phyloP scores from a whole-genome alignment of 805 yeast species.

The Isabelozyma rhagii region DNA sequence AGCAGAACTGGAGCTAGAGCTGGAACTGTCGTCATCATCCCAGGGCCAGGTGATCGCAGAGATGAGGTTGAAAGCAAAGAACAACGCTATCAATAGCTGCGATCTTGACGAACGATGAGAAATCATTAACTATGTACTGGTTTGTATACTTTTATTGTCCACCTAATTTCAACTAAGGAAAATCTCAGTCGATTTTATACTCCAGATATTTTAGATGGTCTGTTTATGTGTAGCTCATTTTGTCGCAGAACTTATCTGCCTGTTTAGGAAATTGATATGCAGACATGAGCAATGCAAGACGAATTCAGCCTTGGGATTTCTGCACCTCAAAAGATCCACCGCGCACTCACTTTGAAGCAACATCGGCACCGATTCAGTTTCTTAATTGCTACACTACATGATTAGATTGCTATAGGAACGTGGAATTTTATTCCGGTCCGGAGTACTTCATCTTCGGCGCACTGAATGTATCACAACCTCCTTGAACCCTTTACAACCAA shows the following conservation, averaged over 20 bases:
- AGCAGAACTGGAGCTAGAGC: constrained; percentile 3
- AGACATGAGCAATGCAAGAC: background rate
- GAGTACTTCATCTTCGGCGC: too few species aligned
- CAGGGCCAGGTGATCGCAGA: constrained; percentile 19
- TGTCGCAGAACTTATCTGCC: background rate
- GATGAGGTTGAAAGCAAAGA: background rate
- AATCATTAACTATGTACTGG: background rate
- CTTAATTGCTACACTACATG: background rate
- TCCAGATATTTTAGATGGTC: too few species aligned
- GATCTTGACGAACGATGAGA: background rate
- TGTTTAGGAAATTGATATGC: background rate
- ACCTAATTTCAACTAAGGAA: too few species aligned
- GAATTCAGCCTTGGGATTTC: too few species aligned
- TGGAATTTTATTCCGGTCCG: background rate
- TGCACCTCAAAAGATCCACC: too few species aligned
- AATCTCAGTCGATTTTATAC: too few species aligned
- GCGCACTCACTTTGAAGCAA: too few species aligned
- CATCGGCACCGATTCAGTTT: too few species aligned
- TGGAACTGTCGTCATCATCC: constrained; percentile 9
- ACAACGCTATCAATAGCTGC: background rate
- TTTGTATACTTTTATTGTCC: too few species aligned
- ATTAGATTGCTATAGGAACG: background rate
- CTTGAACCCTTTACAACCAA: constrained; percentile 46
- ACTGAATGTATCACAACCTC: background rate
- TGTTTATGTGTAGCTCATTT: too few species aligned